Conservation (phyloP, 257 asterid genomes). For the Coffea canephora region DNA sequence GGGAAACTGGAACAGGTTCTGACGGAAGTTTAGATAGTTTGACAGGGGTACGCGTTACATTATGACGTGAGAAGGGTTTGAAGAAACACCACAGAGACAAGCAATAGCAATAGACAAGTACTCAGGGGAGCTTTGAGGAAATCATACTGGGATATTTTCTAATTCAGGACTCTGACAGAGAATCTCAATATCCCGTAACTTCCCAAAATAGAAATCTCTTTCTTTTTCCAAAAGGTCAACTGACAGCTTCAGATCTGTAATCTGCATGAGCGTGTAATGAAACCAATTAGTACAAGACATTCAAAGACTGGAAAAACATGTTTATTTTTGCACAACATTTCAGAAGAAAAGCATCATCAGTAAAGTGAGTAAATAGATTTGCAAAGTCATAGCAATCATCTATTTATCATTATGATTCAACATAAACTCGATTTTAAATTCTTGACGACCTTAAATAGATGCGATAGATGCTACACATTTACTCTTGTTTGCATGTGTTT, state of each 20-base stretch:
- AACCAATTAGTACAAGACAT: neutral
- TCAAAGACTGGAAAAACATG: neutral
- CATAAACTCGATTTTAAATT: neutral
- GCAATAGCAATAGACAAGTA: neutral
- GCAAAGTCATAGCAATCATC: too few species aligned
- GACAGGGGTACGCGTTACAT: too few species aligned
- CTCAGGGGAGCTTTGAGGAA: neutral
- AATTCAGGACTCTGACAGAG: conserved; percentile 70
- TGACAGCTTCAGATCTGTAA: conserved; percentile 66
- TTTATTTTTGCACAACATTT: neutral
- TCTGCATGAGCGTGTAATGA: conserved; percentile 36
- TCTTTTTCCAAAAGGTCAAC: conserved; percentile 82
- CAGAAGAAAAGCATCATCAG: conserved; percentile 3
- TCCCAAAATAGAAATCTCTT: conserved; percentile 87
- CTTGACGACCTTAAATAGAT: neutral
- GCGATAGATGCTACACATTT: neutral
- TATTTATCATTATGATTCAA: neutral
- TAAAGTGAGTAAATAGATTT: neutral
- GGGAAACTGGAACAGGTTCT: neutral
- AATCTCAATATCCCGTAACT: conserved; percentile 76
- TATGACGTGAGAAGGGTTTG: neutral
- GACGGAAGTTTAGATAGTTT: neutral
- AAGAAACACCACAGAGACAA: neutral
- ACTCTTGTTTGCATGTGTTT: neutral
- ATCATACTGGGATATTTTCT: conserved; percentile 57